These are phyloP conservation scores for Fabrea salina DNA, from an alignment of 169 alveolate species.

Conservation along the genomic window DNA sequence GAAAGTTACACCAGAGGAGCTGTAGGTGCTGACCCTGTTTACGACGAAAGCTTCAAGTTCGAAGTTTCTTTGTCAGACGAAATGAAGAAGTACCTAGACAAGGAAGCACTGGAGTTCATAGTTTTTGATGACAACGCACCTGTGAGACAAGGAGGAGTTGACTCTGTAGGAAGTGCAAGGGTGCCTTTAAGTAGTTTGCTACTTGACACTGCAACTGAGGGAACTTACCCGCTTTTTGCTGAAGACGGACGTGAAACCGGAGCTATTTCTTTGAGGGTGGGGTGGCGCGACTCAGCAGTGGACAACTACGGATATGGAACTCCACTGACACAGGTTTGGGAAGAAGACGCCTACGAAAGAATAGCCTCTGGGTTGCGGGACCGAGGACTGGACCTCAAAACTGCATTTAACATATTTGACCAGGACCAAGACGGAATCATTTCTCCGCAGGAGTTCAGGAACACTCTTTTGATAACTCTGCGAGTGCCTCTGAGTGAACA, in stretches of 20 bases:
- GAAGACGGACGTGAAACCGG: constrained; percentile 12
- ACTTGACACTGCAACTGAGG: constrained; percentile 40
- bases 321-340: constrained; percentile 40
- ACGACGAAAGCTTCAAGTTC: constrained; percentile 45
- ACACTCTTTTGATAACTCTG: constrained; percentile 14
- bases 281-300: constrained; percentile 37
- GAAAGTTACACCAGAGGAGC: constrained; percentile 47
- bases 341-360: constrained; percentile 36
- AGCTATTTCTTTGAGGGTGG: constrained; percentile 22
- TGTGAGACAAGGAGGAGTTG: constrained; percentile 27
- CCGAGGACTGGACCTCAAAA: constrained; percentile 46
- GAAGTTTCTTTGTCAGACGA: constrained; percentile 25
- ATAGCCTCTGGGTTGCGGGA: constrained; percentile 19
- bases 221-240: constrained; percentile 26
- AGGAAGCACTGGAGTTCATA: constrained; percentile 37
- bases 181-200: constrained; percentile 38
- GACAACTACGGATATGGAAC: constrained; percentile 31
- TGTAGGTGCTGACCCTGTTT: constrained; percentile 55
- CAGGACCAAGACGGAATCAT: constrained; percentile 46
- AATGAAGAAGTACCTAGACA: constrained; percentile 41
- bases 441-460: constrained; percentile 29
- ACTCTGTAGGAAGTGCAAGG: constrained; percentile 51
- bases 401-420: constrained; percentile 53
- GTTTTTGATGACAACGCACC: constrained; percentile 52
- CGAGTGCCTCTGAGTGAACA: constrained; percentile 13